Evolutionary conservation across 345 rosid genomes (phyloP).

Genomic region (Populus alba): DNA sequence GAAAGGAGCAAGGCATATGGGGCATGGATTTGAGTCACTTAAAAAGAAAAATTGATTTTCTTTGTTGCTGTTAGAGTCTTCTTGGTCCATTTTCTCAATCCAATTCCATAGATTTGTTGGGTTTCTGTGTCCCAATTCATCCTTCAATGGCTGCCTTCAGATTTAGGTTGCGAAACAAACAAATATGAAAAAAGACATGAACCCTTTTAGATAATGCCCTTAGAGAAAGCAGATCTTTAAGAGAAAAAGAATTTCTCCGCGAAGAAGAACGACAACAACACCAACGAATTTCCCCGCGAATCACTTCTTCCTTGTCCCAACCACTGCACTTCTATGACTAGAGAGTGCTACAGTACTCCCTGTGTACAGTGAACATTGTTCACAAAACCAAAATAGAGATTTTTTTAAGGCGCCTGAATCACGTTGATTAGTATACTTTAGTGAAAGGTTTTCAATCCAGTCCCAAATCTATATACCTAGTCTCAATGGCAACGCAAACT

Average conservation of each 20-base stretch:
- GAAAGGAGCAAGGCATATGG: constrained; percentile 66
- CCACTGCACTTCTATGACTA: too few relatives aligned
- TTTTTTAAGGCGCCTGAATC: too few relatives aligned
- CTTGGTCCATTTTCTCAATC: constrained; percentile 7
- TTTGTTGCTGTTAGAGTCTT: neutral
- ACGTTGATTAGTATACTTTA: too few relatives aligned
- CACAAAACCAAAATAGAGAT: too few relatives aligned
- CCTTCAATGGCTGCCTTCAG: neutral
- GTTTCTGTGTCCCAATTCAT: neutral
- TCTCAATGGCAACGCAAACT: too few relatives aligned
- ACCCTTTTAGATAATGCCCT: neutral
- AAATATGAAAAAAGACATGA: neutral
- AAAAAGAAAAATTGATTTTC: constrained; percentile 13
- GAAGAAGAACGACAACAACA: neutral
- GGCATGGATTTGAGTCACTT: constrained; percentile 50
- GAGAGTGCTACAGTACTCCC: too few relatives aligned
- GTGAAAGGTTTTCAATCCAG: too few relatives aligned
- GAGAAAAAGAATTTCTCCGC: constrained; percentile 1
- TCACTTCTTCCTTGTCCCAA: too few relatives aligned
- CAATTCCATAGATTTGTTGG: neutral
- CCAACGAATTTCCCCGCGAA: too few relatives aligned
- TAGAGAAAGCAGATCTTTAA: constrained; percentile 8
- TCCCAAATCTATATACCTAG: too few relatives aligned
- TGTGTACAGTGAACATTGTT: too few relatives aligned
- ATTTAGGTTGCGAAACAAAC: neutral